Base-by-base conservation (phyloP, 164 flowering plant species). In the Macadamia tetraphylla region DNA sequence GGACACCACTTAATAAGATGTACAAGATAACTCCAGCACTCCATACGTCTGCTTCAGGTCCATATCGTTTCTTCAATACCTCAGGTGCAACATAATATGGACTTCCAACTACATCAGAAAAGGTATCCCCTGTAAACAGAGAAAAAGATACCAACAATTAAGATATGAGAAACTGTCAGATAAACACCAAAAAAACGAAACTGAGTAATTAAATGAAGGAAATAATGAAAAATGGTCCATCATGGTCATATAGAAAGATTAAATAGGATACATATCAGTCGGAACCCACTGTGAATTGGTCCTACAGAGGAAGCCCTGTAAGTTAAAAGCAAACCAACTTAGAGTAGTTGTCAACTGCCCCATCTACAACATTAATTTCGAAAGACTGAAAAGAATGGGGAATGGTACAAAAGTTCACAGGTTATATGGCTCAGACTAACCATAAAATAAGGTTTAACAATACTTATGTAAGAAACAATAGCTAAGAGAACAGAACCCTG, bases 71-170 rank as follows among this genome's bases (percentile, higher is more conserved):
- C 49, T 72, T 71, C 67, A 89, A 73, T 8, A 89, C 92, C 75
- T 89, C 92, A 14, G 95, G 92, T 9, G 92, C 95, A 65, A 89
- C 92, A 80, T 89, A 89, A 77, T 87, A 87, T 7, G 95, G 92
- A 69, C 95, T 89, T 56, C 92, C 95, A 64, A 89, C 95, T 9
- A 89, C 92, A 76, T 89, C 95, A 71, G 15, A 48, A 65, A 86
- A 82, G 12, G 62, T 60, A 64, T 84, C 79, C n/a, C 84, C 93
- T 87, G 79, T 65, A 75, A 70, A 53, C 58, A 32, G 11, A 40
- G 58, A 69, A 1, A 29, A 58, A 29, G 12, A 9, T 5, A 29
- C 32, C 51, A 46, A 46, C 51, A 29, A 8, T 13, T 29, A 1
- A 58, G 35, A 29, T 58, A 10, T 8, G 32, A 58, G 3, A 58